Base-by-base conservation (phyloP, 805 yeast genomes). In the Ogataea glucozyma region DNA sequence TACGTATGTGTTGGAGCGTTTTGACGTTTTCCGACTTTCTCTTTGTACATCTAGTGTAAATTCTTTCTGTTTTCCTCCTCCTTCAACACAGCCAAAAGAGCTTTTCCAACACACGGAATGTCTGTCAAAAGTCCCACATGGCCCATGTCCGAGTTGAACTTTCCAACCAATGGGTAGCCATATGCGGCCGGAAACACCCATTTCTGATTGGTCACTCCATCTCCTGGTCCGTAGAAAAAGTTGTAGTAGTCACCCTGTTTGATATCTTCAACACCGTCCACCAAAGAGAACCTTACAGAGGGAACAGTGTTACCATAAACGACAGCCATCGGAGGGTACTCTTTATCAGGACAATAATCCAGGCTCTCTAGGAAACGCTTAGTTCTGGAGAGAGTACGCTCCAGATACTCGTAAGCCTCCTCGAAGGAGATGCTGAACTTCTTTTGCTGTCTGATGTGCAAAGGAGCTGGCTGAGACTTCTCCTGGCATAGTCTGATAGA, bases 161-260 rank as follows among this genome's bases (percentile, higher is more conserved):
- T 83, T 7, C 84, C 90, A 11, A 74, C 85, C 2, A 86, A 75
- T 3, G 83, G 81, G 56, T 85, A 88, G 0, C 91, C 95, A 48
- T 74, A 73, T 16, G 50, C 52, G 51, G 84, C 86, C 0, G 97
- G 97, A 78, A 89, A 77, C 37, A 86, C 64, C 85, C 89, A 84
- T 49, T 78, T 78, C 51, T 84, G 86, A 62, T 86, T 86, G 1
- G 88, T 88, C 14, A 90, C 97, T 31, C 97, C 97, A 61, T 90
- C 97, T 12, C 97, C 97, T 4, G 88, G 87, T 0, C 95, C 96
- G 56, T 87, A 89, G 53, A 75, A 79, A 54, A 88, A 84, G 53
- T 86, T 83, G 49, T 75, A 79, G 65, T 85, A 89, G 49, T 79
- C 75, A 3, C 96, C 96, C 29, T 75, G 71, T 44, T 67, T 72